These are phyloP conservation scores for Fraxinus pennsylvanica DNA, from an alignment of 257 asterid genomes.

Conservation along the genomic window DNA sequence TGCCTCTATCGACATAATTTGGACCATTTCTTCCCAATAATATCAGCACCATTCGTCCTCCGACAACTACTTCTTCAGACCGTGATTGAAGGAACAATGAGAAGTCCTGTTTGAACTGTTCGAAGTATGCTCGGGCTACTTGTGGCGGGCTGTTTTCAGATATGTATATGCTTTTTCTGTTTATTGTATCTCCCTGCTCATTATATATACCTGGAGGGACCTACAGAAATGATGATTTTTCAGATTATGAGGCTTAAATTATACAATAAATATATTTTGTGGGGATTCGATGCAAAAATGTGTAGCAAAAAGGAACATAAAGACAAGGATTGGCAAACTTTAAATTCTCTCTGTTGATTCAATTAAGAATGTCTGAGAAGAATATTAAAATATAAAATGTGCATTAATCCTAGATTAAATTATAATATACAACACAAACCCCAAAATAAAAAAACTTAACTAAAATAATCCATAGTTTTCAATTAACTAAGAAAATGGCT, in stretches of 20 bases:
- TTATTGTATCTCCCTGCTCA: constrained; percentile 49
- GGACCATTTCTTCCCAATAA: constrained; percentile 61
- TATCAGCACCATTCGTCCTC: constrained; percentile 83
- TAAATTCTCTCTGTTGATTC: background rate
- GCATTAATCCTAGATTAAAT: no score
- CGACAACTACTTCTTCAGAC: constrained; percentile 55
- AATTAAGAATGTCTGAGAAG: background rate
- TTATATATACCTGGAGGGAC: constrained; percentile 62
- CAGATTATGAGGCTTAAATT: background rate
- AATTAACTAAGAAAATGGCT: background rate
- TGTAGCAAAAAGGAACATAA: background rate
- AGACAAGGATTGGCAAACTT: background rate
- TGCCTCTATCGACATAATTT: constrained; percentile 58
- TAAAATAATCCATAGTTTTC: no score
- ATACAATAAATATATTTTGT: background rate
- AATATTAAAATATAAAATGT: no score
- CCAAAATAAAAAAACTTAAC: no score
- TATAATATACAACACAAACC: no score
- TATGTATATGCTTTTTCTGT: constrained; percentile 73
- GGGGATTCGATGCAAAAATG: background rate
- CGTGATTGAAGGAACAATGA: constrained; percentile 62
- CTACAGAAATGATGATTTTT: constrained; percentile 29
- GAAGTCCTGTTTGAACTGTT: constrained; percentile 69
- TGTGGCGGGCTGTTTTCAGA: constrained; percentile 54
- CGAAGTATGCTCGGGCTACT: constrained; percentile 52